These are phyloP conservation scores for Candida boleticola DNA, from an alignment of 805 yeast species.

Conservation along the genomic window DNA sequence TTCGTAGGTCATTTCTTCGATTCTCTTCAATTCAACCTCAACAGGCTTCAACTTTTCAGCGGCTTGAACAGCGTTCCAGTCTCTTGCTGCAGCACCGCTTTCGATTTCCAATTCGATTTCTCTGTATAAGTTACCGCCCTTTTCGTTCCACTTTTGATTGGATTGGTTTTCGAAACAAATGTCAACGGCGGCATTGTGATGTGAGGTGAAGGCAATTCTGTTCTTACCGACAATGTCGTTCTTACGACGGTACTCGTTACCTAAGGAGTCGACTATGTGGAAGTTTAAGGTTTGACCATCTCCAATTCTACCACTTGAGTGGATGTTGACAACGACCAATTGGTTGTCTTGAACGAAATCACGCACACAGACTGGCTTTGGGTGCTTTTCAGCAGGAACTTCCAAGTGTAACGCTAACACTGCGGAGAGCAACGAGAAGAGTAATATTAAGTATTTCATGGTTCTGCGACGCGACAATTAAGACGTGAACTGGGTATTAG, in stretches of 20 bases:
- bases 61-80: slow-evolving; percentile 94
- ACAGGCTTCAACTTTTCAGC: slow-evolving; percentile 90
- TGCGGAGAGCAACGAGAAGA: slow-evolving; percentile 19
- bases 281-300: slow-evolving; percentile 85
- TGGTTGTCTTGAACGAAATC: slow-evolving; percentile 86
- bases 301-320: slow-evolving; percentile 69
- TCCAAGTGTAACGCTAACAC: slow-evolving; percentile 50
- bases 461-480: no score
- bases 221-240: slow-evolving; percentile 72
- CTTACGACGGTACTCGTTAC: slow-evolving; percentile 76
- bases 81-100: slow-evolving; percentile 95
- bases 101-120: slow-evolving; percentile 88
- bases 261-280: slow-evolving; percentile 69
- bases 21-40: slow-evolving; percentile 83
- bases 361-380: slow-evolving; percentile 79
- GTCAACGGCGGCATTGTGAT: slow-evolving; percentile 81
- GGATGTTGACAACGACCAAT: slow-evolving; percentile 80
- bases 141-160: slow-evolving; percentile 28
- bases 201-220: slow-evolving; percentile 82
- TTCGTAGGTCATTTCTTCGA: slow-evolving; percentile 85
- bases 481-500: no score
- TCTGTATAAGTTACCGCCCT: slow-evolving; percentile 52
- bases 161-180: slow-evolving; percentile 79
- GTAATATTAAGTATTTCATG: no score
- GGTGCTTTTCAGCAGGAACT: slow-evolving; percentile 44